These are phyloP conservation scores for Aspergillus arachidicola DNA, from an alignment of 2,329 filamentous ascomycete genomes.

Conservation along the genomic window DNA sequence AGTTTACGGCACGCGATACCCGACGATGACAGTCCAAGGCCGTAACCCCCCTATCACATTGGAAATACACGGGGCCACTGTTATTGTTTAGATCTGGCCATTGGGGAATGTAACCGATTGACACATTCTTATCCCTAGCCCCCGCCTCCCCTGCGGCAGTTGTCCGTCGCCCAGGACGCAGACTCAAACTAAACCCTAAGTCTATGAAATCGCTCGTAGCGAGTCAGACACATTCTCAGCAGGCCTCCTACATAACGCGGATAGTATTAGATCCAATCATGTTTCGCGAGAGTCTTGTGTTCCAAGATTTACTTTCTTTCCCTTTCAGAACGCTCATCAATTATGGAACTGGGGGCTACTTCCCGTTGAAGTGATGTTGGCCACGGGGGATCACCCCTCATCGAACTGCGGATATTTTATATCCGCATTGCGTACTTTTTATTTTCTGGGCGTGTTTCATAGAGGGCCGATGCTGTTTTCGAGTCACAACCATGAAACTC, in stretches of 20 bases:
- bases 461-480: background rate
- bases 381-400: background rate
- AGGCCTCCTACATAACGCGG: background rate
- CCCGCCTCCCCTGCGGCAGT: background rate
- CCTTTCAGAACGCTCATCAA: background rate
- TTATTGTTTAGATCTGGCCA: background rate
- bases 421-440: background rate
- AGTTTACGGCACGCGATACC: background rate
- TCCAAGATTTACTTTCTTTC: background rate
- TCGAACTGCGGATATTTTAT: background rate
- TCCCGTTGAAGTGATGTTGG: background rate
- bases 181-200: background rate
- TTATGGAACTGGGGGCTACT: background rate
- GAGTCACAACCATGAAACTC: background rate
- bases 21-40: background rate
- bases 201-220: background rate
- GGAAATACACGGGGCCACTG: background rate
- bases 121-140: background rate
- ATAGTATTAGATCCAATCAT: background rate
- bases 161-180: background rate
- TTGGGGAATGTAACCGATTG: background rate
- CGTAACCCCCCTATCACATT: background rate
- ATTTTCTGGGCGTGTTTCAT: background rate
- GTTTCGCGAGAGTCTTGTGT: background rate
- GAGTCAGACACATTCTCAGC: background rate